Evolutionary conservation across 805 yeast genomes (phyloP).

Genomic region (Torulaspora franciscae): DNA sequence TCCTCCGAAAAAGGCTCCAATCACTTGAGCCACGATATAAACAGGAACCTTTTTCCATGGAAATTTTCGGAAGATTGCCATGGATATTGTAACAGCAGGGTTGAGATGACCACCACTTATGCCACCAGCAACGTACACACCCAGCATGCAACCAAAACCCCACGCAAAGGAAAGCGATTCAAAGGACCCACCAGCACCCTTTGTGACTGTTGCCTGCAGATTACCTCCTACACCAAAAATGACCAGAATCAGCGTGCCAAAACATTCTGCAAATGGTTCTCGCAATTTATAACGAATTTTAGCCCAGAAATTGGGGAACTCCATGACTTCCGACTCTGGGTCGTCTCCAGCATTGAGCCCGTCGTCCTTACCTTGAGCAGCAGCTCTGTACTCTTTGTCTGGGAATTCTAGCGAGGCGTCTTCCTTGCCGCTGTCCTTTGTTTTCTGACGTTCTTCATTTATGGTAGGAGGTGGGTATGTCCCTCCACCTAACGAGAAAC

Average conservation of each 20-base stretch:
- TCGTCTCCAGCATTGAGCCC: constrained; percentile 5
- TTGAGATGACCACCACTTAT: constrained; percentile 47
- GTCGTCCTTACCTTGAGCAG: constrained; percentile 5
- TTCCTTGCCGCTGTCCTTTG: not conserved
- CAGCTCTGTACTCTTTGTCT: not conserved
- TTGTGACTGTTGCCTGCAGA: constrained; percentile 39
- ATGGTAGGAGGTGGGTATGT: constrained; percentile 14
- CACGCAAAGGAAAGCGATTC: constrained; percentile 40
- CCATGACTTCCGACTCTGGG: constrained; percentile 8
- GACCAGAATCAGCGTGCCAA: constrained; percentile 41
- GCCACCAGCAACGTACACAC: constrained; percentile 44
- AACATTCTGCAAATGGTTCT: constrained; percentile 44
- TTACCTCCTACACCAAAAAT: constrained; percentile 44
- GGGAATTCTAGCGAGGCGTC: not conserved
- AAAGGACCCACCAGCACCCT: constrained; percentile 36
- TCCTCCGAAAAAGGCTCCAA: constrained; percentile 44
- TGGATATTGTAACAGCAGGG: constrained; percentile 44
- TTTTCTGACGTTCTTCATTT: constrained; percentile 5
- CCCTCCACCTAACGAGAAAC: constrained; percentile 15
- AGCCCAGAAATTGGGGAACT: constrained; percentile 20
- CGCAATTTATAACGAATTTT: constrained; percentile 23
- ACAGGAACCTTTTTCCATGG: constrained; percentile 44
- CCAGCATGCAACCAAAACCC: constrained; percentile 47
- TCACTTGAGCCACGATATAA: constrained; percentile 41
- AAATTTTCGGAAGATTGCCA: constrained; percentile 43